Evolutionary conservation across 2,329 filamentous ascomycete species (phyloP).

Genomic region (Penicillium sp.): DNA sequence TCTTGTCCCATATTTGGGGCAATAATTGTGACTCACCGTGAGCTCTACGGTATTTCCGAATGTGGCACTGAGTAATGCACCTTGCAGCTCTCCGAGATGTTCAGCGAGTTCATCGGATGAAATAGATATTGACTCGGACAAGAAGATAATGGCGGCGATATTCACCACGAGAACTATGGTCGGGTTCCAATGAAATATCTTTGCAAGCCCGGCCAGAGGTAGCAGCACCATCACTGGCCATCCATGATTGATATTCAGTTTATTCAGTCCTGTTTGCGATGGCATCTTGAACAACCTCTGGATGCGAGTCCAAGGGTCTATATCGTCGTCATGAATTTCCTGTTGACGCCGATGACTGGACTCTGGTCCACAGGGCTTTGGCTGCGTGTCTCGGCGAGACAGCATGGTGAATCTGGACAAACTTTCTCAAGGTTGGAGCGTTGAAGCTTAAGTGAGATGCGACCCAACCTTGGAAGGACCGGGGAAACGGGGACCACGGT

Average conservation of each 20-base stretch:
- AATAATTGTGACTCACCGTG: background rate
- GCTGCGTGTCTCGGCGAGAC: background rate
- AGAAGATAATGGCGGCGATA: slow-evolving; percentile 8
- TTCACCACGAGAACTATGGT: slow-evolving; percentile 10
- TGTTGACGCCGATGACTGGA: background rate
- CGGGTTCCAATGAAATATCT: slow-evolving; percentile 10
- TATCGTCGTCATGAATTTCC: background rate
- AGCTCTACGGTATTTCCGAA: slow-evolving; percentile 14
- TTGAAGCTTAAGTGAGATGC: background rate
- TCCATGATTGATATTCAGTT: background rate
- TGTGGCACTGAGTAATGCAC: slow-evolving; percentile 12
- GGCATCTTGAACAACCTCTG: slow-evolving; percentile 2
- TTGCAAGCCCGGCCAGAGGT: slow-evolving; percentile 6
- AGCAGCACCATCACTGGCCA: slow-evolving; percentile 5
- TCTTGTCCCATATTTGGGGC: background rate
- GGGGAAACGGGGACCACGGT: background rate
- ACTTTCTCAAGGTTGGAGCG: background rate
- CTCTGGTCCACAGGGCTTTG: background rate
- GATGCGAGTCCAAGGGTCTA: background rate
- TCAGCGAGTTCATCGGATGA: slow-evolving; percentile 8
- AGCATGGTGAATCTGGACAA: background rate
- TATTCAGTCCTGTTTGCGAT: background rate
- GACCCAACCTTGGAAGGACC: background rate
- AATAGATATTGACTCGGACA: slow-evolving; percentile 10
- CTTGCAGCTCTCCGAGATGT: slow-evolving; percentile 11